phyloP scores from a whole-genome alignment of 108 stramenopile species.

The Skeletonema grethae region DNA sequence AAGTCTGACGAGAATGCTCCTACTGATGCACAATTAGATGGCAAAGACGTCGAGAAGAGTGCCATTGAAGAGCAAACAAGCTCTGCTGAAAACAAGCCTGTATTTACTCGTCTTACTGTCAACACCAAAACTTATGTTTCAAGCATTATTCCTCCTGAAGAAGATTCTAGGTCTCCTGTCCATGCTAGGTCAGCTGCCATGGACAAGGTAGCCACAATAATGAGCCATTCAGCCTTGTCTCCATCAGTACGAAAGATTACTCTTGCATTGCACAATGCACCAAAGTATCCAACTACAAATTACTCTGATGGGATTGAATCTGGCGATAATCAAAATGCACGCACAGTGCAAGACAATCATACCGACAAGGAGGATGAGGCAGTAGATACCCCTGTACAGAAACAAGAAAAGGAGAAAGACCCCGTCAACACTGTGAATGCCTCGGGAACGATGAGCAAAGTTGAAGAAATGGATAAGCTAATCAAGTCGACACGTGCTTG shows the following conservation, averaged over 20 bases:
- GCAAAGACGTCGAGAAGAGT: neutral
- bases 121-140: neutral
- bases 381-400: neutral
- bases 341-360: neutral
- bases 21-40: neutral
- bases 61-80: neutral
- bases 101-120: neutral
- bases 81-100: neutral
- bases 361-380: neutral
- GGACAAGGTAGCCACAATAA: neutral
- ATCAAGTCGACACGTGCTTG: slow-evolving; percentile 6
- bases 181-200: neutral
- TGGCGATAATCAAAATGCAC: neutral
- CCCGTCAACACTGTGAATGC: neutral
- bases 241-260: neutral
- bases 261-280: neutral
- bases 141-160: neutral
- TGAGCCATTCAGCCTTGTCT: neutral
- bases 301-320: neutral
- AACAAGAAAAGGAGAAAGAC: neutral
- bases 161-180: neutral
- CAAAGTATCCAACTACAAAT: slow-evolving; percentile 1
- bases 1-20: too few species aligned
- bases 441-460: neutral
- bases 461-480: neutral